Conservation (phyloP, 306 rosid species). For the Citrullus amarus region DNA sequence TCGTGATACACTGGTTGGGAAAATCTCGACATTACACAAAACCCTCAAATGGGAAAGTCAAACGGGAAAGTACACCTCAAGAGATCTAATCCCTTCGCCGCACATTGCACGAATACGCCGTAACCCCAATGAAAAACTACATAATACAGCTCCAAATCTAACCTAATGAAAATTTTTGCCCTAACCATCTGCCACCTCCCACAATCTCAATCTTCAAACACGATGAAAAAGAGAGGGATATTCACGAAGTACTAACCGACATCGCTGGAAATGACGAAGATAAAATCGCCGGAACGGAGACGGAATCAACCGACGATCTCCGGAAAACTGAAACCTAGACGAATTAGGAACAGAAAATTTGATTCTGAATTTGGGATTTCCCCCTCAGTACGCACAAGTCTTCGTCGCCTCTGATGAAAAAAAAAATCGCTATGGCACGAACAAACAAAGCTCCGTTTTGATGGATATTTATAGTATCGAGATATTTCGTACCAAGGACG, state of each 20-base stretch:
- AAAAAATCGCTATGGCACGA: not conserved
- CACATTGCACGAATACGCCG: not conserved
- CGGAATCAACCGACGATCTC: not conserved
- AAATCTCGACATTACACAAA: not conserved
- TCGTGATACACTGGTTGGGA: not conserved
- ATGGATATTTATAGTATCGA: constrained; percentile 6
- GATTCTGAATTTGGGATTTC: not conserved
- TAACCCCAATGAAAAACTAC: not conserved
- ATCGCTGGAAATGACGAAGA: constrained; percentile 2
- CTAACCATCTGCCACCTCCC: not conserved
- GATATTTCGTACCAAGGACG: not conserved
- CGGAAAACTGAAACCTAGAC: not conserved
- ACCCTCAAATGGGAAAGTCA: not conserved
- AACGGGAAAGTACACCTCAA: not conserved
- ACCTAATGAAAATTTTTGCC: not conserved
- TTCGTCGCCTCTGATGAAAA: not conserved
- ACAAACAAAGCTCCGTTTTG: not conserved
- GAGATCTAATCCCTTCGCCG: not conserved
- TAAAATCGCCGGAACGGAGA: not conserved
- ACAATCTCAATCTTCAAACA: constrained; percentile 1
- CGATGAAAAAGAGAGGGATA: not conserved
- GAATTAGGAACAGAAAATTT: not conserved
- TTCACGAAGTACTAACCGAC: constrained; percentile 6
- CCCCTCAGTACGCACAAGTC: not conserved
- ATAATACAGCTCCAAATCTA: not conserved